Conservation (phyloP, 805 yeast species). For the Suhomyces sp. region DNA sequence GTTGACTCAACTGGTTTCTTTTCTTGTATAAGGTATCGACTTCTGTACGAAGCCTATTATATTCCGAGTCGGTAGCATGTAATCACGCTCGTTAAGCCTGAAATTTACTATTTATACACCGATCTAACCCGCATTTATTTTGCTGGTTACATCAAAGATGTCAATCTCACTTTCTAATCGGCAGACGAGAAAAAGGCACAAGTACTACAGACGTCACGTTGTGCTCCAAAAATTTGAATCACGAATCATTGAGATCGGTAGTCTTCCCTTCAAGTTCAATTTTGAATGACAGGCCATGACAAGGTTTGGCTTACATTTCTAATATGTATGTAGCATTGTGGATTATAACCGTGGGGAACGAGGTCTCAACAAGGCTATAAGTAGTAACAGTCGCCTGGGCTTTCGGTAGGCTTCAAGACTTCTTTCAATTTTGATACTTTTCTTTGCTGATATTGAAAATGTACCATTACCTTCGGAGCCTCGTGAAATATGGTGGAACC, state of each 20-base stretch:
- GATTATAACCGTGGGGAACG: background rate
- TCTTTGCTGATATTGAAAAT: too few relatives aligned
- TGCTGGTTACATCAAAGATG: background rate
- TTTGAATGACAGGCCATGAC: background rate
- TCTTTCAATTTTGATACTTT: background rate
- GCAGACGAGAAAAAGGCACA: background rate
- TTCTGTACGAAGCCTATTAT: slow-evolving; percentile 56
- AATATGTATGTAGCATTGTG: background rate
- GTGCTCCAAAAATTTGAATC: background rate
- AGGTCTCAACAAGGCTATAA: background rate
- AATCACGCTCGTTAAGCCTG: slow-evolving; percentile 43
- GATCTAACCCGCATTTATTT: background rate
- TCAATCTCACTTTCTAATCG: background rate
- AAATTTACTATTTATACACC: background rate
- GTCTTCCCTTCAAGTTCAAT: background rate
- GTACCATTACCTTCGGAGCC: background rate
- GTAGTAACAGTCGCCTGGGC: background rate
- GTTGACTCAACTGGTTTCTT: slow-evolving; percentile 47
- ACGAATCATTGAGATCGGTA: background rate
- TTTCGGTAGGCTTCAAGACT: background rate
- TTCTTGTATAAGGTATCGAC: slow-evolving; percentile 68
- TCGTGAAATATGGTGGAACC: background rate
- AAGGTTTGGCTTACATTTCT: background rate
- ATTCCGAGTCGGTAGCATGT: slow-evolving; percentile 70
- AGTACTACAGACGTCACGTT: background rate